phyloP scores from a whole-genome alignment of 768 basidiomycete genomes.

The Hebeloma cylindrosporum region DNA sequence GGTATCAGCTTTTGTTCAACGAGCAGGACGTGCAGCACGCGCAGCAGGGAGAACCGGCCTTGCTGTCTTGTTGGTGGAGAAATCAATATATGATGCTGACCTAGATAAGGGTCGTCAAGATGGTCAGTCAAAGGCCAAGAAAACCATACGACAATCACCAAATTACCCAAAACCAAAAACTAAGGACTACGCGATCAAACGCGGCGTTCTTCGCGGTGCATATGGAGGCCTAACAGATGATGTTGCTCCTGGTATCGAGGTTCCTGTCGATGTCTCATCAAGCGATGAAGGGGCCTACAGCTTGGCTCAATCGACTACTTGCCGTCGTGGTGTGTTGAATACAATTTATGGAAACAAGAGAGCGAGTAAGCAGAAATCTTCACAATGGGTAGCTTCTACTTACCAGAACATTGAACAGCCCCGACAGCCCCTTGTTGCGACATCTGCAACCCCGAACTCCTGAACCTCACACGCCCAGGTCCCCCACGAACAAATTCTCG shows the following conservation, averaged over 20 bases:
- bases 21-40: constrained; percentile 33
- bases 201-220: constrained; percentile 12
- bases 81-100: constrained; percentile 21
- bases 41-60: constrained; percentile 17
- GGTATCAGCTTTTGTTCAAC: constrained; percentile 31
- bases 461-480: constrained; percentile 3
- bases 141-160: constrained; percentile 9
- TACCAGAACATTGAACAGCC: too few relatives aligned
- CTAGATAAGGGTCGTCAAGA: constrained; percentile 1
- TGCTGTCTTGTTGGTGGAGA: constrained; percentile 29
- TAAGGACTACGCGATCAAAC: constrained; percentile 14
- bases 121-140: background rate
- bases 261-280: constrained; percentile 13
- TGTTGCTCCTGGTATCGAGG: background rate
- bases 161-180: constrained; percentile 15
- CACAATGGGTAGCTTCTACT: too few relatives aligned
- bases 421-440: constrained; percentile 5
- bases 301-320: constrained; percentile 27
- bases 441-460: constrained; percentile 4
- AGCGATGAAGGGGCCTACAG: constrained; percentile 29
- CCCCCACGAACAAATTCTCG: background rate
- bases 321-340: constrained; percentile 23
- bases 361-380: constrained; percentile 11
- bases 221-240: constrained; percentile 12
- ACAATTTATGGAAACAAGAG: constrained; percentile 18